These are phyloP conservation scores for Ceratonia siliqua DNA, from an alignment of 306 rosid genomes.

Conservation along the genomic window DNA sequence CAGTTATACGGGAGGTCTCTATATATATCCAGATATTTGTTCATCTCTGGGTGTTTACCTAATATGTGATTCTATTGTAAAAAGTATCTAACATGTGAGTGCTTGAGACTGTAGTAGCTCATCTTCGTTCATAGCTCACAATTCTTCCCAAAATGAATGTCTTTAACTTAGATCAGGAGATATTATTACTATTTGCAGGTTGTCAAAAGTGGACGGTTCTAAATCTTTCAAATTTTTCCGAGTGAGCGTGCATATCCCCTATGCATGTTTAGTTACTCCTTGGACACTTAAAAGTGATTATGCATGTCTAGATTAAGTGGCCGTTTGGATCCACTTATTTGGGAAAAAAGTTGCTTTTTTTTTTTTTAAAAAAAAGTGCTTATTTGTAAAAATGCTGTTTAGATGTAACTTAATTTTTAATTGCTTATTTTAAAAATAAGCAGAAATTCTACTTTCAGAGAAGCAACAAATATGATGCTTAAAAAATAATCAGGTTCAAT, in stretches of 20 bases:
- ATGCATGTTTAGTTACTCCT: not conserved
- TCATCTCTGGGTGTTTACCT: not conserved
- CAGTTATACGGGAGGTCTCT: not conserved
- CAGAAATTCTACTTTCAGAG: no score
- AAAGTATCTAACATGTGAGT: slow-evolving; percentile 6
- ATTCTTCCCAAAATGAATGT: not conserved
- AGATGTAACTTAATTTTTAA: no score
- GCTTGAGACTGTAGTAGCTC: slow-evolving; percentile 5
- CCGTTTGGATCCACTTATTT: no score
- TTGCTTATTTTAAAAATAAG: no score
- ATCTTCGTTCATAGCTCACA: not conserved
- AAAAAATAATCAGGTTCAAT: no score
- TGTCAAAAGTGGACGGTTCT: slow-evolving; percentile 4
- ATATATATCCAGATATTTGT: not conserved
- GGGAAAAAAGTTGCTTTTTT: no score
- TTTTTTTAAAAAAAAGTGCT: no score
- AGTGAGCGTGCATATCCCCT: not conserved
- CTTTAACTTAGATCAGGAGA: not conserved
- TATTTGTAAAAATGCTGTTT: no score
- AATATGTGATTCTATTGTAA: no score
- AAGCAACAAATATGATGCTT: no score
- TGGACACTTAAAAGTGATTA: not conserved
- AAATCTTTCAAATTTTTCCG: not conserved
- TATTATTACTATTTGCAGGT: not conserved
- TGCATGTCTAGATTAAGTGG: slow-evolving; percentile 8